Conservation (phyloP, 2,329 filamentous ascomycete species). For the Xylaria digitata region DNA sequence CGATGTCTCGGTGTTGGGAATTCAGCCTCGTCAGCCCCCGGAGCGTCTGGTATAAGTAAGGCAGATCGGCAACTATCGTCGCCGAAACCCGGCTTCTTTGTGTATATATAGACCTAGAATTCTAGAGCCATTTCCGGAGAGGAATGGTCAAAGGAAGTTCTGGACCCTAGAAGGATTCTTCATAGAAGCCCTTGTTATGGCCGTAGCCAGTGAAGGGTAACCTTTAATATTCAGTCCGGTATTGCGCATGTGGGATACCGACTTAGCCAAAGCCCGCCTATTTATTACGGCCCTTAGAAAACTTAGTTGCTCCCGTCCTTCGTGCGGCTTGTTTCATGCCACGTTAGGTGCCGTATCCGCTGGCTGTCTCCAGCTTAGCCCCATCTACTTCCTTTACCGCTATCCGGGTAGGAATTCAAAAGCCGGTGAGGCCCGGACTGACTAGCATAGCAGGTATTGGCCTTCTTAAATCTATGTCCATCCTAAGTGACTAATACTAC, state of each 20-base stretch:
- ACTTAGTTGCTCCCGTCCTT: not conserved
- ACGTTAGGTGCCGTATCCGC: conserved; percentile 16
- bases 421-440: not conserved
- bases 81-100: too few species aligned
- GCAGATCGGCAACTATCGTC: too few species aligned
- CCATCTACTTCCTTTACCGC: conserved; percentile 15
- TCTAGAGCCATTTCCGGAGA: too few species aligned
- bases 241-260: conserved; percentile 1
- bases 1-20: too few species aligned
- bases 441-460: not conserved
- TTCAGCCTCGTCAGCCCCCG: too few species aligned
- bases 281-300: not conserved
- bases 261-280: not conserved
- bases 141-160: too few species aligned
- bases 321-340: conserved; percentile 7
- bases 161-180: too few species aligned
- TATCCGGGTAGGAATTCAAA: not conserved
- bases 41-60: too few species aligned
- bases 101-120: too few species aligned
- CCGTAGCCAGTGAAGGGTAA: not conserved
- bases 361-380: conserved; percentile 11
- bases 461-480: not conserved
- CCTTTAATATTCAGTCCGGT: not conserved
- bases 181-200: too few species aligned
- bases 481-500: not conserved